Percentiles rank a stretch among this genome's conserved stretches.
Evolutionary conservation across 78 protist species (phyloP).

Genomic region (Tieghemostelium lacteum): DNA sequence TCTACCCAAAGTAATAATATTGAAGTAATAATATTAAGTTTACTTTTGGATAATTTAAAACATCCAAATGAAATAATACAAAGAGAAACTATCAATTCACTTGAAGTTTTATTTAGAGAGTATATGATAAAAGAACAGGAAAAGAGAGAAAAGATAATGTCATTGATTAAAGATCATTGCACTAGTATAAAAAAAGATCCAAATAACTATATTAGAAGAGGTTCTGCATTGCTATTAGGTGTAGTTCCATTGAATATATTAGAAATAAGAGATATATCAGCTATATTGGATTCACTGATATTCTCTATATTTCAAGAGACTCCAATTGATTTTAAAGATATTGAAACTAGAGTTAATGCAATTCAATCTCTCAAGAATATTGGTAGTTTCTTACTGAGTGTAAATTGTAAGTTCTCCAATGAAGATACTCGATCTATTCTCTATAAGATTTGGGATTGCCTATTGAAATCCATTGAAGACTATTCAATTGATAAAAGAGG

Average conservation of each 20-base stretch:
- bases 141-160: not conserved
- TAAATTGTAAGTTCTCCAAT: no score
- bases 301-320: constrained; percentile 30
- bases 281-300: constrained; percentile 10
- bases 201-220: constrained; percentile 72
- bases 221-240: constrained; percentile 69
- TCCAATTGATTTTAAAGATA: constrained; percentile 86
- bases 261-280: not conserved
- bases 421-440: not conserved
- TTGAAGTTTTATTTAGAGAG: constrained; percentile 42
- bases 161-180: not conserved
- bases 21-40: not conserved
- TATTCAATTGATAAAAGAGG: constrained; percentile 81
- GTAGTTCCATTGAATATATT: constrained; percentile 26
- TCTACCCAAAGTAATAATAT: not conserved
- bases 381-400: not conserved
- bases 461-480: constrained; percentile 37
- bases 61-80: constrained; percentile 81
- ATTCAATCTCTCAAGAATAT: constrained; percentile 18
- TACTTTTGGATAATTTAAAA: constrained; percentile 61
- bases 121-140: constrained; percentile 23
- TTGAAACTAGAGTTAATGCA: constrained; percentile 92
- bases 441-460: constrained; percentile 2
- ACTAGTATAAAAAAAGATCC: constrained; percentile 15
- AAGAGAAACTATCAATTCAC: constrained; percentile 55